A percentile compares a stretch with the other conserved stretches of the same genome.
phyloP scores from a whole-genome alignment of 495 filamentous ascomycete species.

The Penicillium coprophilum region DNA sequence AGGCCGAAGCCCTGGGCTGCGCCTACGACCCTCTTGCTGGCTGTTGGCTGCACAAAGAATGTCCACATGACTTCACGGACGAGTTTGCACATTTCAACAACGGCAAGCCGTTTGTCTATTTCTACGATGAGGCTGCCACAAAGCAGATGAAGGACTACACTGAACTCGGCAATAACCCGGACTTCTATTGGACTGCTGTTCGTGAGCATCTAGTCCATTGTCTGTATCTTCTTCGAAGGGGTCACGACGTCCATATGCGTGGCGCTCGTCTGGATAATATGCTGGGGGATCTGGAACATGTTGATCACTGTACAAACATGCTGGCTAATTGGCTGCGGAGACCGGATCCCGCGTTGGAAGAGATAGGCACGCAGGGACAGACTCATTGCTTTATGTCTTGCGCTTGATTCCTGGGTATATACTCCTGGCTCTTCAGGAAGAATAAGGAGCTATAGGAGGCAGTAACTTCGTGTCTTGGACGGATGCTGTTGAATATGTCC shows the following conservation, averaged over 20 bases:
- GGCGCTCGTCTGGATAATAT: constrained; percentile 18
- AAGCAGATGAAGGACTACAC: constrained; percentile 19
- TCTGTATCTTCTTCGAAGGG: constrained; percentile 17
- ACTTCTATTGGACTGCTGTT: constrained; percentile 16
- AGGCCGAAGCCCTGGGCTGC: constrained; percentile 13
- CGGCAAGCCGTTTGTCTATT: constrained; percentile 20
- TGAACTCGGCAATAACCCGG: constrained; percentile 15
- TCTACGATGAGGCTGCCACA: constrained; percentile 17
- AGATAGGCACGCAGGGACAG: constrained; percentile 13
- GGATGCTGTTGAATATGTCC: background rate
- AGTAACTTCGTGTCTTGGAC: background rate
- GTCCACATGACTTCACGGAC: constrained; percentile 12
- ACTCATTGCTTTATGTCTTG: constrained; percentile 22
- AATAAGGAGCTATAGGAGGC: background rate
- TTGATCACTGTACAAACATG: constrained; percentile 21
- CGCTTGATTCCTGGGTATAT: constrained; percentile 2
- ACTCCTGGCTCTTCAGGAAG: background rate
- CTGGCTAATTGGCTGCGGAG: constrained; percentile 17
- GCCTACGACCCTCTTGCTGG: constrained; percentile 17
- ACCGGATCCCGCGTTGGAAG: constrained; percentile 11
- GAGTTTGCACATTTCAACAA: constrained; percentile 17
- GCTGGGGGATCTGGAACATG: constrained; percentile 18
- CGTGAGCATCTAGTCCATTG: constrained; percentile 21
- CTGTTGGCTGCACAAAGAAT: constrained; percentile 19
- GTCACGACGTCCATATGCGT: constrained; percentile 20